A percentile compares a stretch with the other conserved stretches of the same genome.
phyloP scores from a whole-genome alignment of 2,329 filamentous ascomycete species.

The Elsinoe fawcettii region DNA sequence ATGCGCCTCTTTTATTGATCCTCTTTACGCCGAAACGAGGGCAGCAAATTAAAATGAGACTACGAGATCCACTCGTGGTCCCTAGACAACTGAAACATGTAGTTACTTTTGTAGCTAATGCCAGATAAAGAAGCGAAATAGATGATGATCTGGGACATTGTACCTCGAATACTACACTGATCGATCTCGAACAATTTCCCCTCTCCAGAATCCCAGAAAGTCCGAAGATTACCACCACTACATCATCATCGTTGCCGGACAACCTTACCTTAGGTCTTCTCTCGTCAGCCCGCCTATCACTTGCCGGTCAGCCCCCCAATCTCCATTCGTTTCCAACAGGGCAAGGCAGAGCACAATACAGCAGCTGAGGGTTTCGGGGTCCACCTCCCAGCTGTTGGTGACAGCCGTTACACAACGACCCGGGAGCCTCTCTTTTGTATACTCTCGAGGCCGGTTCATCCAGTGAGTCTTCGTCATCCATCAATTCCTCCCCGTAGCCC shows the following conservation, averaged over 20 bases:
- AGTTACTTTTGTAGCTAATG: background rate
- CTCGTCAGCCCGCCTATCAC: background rate
- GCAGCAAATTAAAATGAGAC: conserved; percentile 10
- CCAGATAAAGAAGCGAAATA: background rate
- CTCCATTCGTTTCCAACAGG: background rate
- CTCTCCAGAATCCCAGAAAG: background rate
- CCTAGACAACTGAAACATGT: background rate
- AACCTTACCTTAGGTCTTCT: background rate
- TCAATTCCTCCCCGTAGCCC: background rate
- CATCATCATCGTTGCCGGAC: background rate
- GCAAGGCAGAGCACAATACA: background rate
- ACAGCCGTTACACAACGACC: conserved; percentile 6
- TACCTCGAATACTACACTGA: background rate
- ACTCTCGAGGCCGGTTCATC: background rate
- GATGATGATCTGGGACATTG: background rate
- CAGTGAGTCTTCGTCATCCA: conserved; percentile 8
- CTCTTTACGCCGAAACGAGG: conserved; percentile 3
- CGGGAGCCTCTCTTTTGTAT: background rate
- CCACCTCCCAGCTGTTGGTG: conserved; percentile 11
- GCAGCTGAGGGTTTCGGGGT: conserved; percentile 3
- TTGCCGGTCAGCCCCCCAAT: background rate
- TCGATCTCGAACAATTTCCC: background rate
- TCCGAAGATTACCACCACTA: background rate
- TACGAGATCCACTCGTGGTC: background rate
- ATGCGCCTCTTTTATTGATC: conserved; percentile 1